Evolutionary conservation across 306 rosid genomes (phyloP).

Genomic region (Crataegus laevigata): DNA sequence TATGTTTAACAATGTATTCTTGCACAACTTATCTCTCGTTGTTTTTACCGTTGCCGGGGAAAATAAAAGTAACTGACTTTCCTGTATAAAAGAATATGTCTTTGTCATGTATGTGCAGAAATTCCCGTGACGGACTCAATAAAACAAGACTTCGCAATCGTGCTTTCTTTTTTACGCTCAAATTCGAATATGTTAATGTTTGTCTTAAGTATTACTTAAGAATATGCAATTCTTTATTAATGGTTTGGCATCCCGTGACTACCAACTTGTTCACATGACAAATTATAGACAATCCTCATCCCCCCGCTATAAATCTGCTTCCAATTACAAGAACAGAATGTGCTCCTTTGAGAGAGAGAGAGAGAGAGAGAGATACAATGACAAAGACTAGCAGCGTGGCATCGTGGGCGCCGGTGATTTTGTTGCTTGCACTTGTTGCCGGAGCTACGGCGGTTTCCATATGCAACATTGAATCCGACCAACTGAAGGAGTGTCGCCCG

Average conservation of each 20-base stretch:
- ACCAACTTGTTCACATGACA: constrained; percentile 39
- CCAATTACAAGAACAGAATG: neutral
- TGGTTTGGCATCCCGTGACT: constrained; percentile 22
- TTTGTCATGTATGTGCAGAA: neutral
- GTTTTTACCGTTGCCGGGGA: neutral
- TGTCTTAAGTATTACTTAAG: neutral
- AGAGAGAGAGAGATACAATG: constrained; percentile 8
- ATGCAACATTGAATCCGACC: constrained; percentile 34
- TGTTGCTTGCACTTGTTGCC: constrained; percentile 29
- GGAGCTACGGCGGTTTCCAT: constrained; percentile 22
- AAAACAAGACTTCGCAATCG: no score
- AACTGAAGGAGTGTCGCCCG: constrained; percentile 29
- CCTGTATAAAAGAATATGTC: neutral
- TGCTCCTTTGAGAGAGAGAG: neutral
- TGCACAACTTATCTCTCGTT: neutral
- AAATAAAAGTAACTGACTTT: neutral
- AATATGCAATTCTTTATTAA: neutral
- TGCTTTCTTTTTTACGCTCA: no score
- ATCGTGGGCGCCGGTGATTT: constrained; percentile 21
- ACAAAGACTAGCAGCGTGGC: constrained; percentile 8
- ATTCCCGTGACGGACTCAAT: neutral
- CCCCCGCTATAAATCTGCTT: constrained; percentile 19
- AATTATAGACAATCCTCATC: constrained; percentile 2
- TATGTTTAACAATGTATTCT: neutral
- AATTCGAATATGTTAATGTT: no score